Evolutionary conservation across 108 stramenopile genomes (phyloP).

Genomic region (Nitzschia sp.): DNA sequence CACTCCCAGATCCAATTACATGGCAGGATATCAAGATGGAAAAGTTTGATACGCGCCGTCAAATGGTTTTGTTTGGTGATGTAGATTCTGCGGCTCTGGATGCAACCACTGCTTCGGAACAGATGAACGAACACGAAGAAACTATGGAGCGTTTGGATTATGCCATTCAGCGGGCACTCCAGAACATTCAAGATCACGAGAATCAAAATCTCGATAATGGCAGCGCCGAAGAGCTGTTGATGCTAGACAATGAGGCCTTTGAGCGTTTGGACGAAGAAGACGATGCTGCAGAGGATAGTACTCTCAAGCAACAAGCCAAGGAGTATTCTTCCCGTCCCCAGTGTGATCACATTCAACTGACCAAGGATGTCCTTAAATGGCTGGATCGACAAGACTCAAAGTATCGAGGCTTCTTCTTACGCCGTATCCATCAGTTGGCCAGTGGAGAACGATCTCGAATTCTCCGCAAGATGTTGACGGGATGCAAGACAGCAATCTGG

Average conservation of each 20-base stretch:
- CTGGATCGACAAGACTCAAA: constrained; percentile 40
- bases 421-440: constrained; percentile 43
- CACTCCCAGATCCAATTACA: neutral
- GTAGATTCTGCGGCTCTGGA: neutral
- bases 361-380: constrained; percentile 54
- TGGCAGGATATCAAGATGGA: neutral
- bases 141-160: neutral
- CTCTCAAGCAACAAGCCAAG: neutral
- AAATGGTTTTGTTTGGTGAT: neutral
- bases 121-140: neutral
- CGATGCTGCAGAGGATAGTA: neutral
- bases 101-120: neutral
- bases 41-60: neutral
- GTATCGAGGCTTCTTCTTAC: constrained; percentile 47
- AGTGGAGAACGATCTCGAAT: constrained; percentile 47
- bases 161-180: neutral
- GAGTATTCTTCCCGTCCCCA: neutral
- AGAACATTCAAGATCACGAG: neutral
- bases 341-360: constrained; percentile 18
- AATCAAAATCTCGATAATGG: too few relatives aligned
- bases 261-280: neutral
- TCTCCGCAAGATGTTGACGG: constrained; percentile 46
- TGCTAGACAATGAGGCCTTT: neutral
- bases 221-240: neutral
- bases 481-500: constrained; percentile 41